Evolutionary conservation across 352 stramenopile genomes (phyloP), one percentile per base, ranked within the genome.

Genomic region (Globisporangium carolinianum): DNA sequence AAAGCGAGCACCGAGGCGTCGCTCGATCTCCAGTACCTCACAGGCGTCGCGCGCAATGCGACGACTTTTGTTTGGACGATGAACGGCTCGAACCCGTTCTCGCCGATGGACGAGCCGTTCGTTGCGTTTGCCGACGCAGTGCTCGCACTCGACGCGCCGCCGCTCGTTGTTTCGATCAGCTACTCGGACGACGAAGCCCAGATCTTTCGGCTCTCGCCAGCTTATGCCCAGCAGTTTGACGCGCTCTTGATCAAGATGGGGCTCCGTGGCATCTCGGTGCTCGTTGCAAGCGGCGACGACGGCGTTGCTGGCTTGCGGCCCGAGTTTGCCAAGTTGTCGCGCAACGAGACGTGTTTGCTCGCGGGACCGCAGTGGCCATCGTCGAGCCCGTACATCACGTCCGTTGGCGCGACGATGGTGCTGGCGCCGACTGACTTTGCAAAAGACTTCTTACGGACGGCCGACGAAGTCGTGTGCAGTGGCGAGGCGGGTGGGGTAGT

Each of bases 141-240:
- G 2, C 58, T 95, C 14, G 67, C 67, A 24, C 70, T 89, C 61
- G 78, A 94, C 10, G 65, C 62, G 0, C 83, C 89, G 7, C 87
- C 89, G 12, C 72, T 84, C 45, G 86, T 97, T 3, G 71, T 97
- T 3, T 96, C 87, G 1, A 95, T 96, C 54, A 93, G 75, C 51
- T 97, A 97, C 58, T 95, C 91, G 8, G 87, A 96, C 61, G 83
- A 96, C 46, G 87, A 97, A 71, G 87, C 96, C 46, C 75, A 91
- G 52, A 91, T 94, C 57, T 94, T 91, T 58, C 71, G 92, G 8
- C 65, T 82, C 18, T 86, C 75, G 2, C 55, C 74, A 3, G 75
- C 76, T 9, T 95, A 95, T 55, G 84, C 94, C 50, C 76, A 73
- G 11, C 71, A 62, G 0, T 85, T 97, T 48, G 90, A 97, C 57